Evolutionary conservation across 75 land plant genomes (phyloP).

Genomic region (Pseudotsuga menziesii): DNA sequence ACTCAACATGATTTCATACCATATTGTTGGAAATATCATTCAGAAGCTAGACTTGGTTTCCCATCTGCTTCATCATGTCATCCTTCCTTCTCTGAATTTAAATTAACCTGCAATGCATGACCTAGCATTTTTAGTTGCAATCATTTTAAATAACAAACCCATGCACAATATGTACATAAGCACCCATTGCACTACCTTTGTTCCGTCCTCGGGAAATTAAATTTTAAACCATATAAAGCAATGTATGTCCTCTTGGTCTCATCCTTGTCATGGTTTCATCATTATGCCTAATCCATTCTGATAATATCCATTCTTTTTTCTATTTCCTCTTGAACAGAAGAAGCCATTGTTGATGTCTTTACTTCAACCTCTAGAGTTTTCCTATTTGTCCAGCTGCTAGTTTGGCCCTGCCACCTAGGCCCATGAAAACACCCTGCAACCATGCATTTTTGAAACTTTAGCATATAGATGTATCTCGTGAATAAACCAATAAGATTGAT

Average conservation of each 20-base stretch:
- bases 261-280: slow-evolving; percentile 64
- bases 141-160: slow-evolving; percentile 16
- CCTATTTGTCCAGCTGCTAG: slow-evolving; percentile 55
- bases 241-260: slow-evolving; percentile 43
- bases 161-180: slow-evolving; percentile 9
- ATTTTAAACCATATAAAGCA: slow-evolving; percentile 19
- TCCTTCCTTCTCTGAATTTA: slow-evolving; percentile 2
- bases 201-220: not conserved
- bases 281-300: slow-evolving; percentile 82
- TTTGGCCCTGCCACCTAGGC: slow-evolving; percentile 48
- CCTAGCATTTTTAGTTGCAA: slow-evolving; percentile 12
- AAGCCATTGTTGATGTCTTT: slow-evolving; percentile 90
- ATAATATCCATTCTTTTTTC: slow-evolving; percentile 92
- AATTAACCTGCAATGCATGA: slow-evolving; percentile 12
- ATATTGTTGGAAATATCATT: not conserved
- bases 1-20: not conserved
- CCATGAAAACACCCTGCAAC: slow-evolving; percentile 35
- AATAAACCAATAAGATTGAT: not conserved
- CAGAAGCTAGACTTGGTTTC: not conserved
- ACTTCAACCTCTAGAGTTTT: slow-evolving; percentile 84
- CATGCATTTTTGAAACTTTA: not conserved
- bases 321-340: slow-evolving; percentile 94
- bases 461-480: not conserved
- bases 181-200: slow-evolving; percentile 10
- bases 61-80: slow-evolving; percentile 1